Evolutionary conservation across 805 yeast genomes (phyloP).

Genomic region (Candida arabinofermentans): DNA sequence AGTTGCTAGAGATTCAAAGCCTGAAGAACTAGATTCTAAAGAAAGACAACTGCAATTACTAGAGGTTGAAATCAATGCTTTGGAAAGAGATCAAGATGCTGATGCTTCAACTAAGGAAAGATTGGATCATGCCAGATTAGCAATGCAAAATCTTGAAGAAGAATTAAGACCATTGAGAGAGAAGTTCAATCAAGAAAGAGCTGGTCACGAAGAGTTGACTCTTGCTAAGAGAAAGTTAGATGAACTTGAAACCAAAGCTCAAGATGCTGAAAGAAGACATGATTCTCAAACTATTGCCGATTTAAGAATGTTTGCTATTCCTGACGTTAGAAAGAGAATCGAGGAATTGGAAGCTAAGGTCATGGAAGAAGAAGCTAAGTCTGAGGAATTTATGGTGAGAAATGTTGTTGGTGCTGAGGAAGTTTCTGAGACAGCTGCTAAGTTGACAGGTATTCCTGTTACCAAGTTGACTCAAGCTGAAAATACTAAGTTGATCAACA

Average conservation of each 20-base stretch:
- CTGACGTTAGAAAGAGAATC: conserved; percentile 79
- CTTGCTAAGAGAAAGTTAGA: conserved; percentile 86
- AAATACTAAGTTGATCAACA: conserved; percentile 85
- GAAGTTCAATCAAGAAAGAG: conserved; percentile 79
- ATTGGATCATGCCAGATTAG: conserved; percentile 70
- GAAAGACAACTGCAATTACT: conserved; percentile 90
- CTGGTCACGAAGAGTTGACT: conserved; percentile 88
- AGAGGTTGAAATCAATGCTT: conserved; percentile 94
- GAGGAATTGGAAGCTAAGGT: conserved; percentile 69
- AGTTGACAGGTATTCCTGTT: conserved; percentile 92
- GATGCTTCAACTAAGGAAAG: conserved; percentile 82
- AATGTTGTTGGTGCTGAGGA: conserved; percentile 77
- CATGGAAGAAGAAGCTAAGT: conserved; percentile 59
- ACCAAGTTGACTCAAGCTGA: conserved; percentile 93
- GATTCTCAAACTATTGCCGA: conserved; percentile 95
- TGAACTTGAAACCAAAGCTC: conserved; percentile 88
- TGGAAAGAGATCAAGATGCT: conserved; percentile 92
- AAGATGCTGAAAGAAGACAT: conserved; percentile 94
- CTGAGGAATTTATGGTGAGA: conserved; percentile 59
- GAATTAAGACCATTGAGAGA: conserved; percentile 81
- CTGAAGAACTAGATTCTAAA: conserved; percentile 90
- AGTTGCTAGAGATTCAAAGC: conserved; percentile 96
- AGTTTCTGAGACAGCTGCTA: conserved; percentile 48
- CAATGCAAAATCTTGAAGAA: conserved; percentile 80
- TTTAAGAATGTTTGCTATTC: conserved; percentile 94